phyloP scores from a whole-genome alignment of 805 yeast species.

The Pichia cephalocereana region DNA sequence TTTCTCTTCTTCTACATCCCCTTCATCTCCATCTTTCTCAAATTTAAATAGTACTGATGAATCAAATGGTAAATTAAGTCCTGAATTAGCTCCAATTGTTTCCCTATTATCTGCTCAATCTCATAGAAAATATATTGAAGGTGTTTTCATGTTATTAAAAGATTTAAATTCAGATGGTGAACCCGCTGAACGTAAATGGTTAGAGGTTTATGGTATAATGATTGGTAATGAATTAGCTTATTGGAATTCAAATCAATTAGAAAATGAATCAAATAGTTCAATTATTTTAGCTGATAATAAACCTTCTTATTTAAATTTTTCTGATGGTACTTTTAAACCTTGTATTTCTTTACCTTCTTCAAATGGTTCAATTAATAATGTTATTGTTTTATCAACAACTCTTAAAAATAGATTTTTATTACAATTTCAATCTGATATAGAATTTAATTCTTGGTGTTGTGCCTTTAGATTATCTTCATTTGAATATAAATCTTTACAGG shows the following conservation, averaged over 20 bases:
- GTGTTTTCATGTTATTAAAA: slow-evolving; percentile 62
- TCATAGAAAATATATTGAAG: slow-evolving; percentile 68
- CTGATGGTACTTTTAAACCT: slow-evolving; percentile 81
- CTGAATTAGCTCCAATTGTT: slow-evolving; percentile 58
- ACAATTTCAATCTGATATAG: slow-evolving; percentile 60
- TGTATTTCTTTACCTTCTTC: slow-evolving; percentile 53
- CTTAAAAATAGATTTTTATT: slow-evolving; percentile 78
- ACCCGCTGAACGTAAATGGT: slow-evolving; percentile 79
- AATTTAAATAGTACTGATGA: slow-evolving; percentile 17
- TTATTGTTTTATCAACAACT: slow-evolving; percentile 86
- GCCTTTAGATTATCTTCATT: slow-evolving; percentile 73
- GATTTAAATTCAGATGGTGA: slow-evolving; percentile 79
- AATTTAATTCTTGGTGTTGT: slow-evolving; percentile 68
- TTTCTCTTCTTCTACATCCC: not conserved
- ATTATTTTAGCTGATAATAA: slow-evolving; percentile 17
- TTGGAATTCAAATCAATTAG: slow-evolving; percentile 73
- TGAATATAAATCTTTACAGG: slow-evolving; percentile 79
- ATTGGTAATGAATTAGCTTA: slow-evolving; percentile 87
- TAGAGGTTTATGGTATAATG: slow-evolving; percentile 84
- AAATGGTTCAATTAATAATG: slow-evolving; percentile 62
- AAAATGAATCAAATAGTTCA: slow-evolving; percentile 33
- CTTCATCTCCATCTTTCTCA: slow-evolving; percentile 6
- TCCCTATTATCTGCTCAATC: slow-evolving; percentile 65
- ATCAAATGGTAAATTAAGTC: slow-evolving; percentile 23
- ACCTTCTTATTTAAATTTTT: slow-evolving; percentile 82